Base-by-base conservation (phyloP, 2,329 filamentous ascomycete genomes). In the Fusarium burgessii region DNA sequence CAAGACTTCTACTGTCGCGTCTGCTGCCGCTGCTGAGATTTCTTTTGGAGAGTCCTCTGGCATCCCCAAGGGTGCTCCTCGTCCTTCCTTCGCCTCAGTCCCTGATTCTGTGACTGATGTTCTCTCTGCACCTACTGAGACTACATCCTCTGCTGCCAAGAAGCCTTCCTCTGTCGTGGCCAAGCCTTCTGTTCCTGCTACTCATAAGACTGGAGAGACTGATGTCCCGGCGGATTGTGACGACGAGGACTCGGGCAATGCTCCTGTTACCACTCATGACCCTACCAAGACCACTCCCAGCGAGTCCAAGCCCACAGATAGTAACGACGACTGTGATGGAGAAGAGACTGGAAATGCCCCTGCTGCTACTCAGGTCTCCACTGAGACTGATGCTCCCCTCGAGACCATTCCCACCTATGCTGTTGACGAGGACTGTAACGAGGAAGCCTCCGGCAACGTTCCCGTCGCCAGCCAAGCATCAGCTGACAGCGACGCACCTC, bases 51-150 rank as follows among this genome's bases (percentile, higher is more conserved):
- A 60, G 27, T 38, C 67, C n/a, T 33, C 40, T 36, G 27, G 27
- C 25, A 14, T 70, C 36, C 62, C 70, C 32, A 47, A 49, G 8
- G 70, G 23, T 20, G 65, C 74, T 17, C 74, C 74, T 6, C 73
- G 67, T 32, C 74, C 74, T 54, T 68, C 74, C 11, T 62, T 74
- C 20, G 58, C 61, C 25, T 55, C 65, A 5, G 58, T 70, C 29
- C 61, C 73, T 7, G 35, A n/a, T 17, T 52, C 49, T 8, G 71
- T 72, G n/a, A 62, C 66, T 20, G 52, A 74, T 35, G 41, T 71
- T 46, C 66, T 73, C 7, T 46, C 62, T n/a, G 23, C 17, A 13
- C 68, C 73, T 7, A 52, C 62, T 10, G 14, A 62, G 23, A 41
- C 10, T 20, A 10, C 23, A 10, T 62, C 57, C 2, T 35, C 60